Conservation (phyloP, 306 rosid genomes). For the Pterocarpus santalinus region DNA sequence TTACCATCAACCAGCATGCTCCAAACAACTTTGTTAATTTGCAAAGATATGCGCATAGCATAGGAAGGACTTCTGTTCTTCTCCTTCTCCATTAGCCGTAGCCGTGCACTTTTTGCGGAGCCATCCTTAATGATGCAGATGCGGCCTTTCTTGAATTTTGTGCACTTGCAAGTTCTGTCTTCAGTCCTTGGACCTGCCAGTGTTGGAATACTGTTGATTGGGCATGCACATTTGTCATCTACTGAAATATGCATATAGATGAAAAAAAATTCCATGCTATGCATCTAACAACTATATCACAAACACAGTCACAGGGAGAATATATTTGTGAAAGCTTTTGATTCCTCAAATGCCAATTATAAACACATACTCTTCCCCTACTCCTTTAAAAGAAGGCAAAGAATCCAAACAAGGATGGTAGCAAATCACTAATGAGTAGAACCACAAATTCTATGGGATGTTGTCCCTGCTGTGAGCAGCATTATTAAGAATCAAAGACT, state of each 20-base stretch:
- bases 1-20: conserved; percentile 98
- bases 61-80: conserved; percentile 96
- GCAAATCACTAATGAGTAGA: conserved; percentile 12
- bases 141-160: conserved; percentile 87
- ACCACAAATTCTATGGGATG: conserved; percentile 8
- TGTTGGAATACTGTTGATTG: conserved; percentile 38
- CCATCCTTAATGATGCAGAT: conserved; percentile 79
- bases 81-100: conserved; percentile 90
- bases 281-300: conserved; percentile 5
- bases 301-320: conserved; percentile 35
- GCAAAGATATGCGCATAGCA: conserved; percentile 97
- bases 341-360: conserved; percentile 25
- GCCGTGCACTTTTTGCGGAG: conserved; percentile 89
- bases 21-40: conserved; percentile 93
- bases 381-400: conserved; percentile 5
- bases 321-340: conserved; percentile 23
- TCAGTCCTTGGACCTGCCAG: conserved; percentile 90
- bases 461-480: conserved; percentile 2
- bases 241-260: conserved; percentile 39
- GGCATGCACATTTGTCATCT: conserved; percentile 29
- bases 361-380: conserved; percentile 10
- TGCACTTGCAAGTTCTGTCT: conserved; percentile 81
- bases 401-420: conserved; percentile 31
- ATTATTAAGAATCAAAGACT: conserved; percentile 9
- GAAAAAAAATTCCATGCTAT: neutral